phyloP scores from a whole-genome alignment of 768 basidiomycete species.

The Russula earlei region DNA sequence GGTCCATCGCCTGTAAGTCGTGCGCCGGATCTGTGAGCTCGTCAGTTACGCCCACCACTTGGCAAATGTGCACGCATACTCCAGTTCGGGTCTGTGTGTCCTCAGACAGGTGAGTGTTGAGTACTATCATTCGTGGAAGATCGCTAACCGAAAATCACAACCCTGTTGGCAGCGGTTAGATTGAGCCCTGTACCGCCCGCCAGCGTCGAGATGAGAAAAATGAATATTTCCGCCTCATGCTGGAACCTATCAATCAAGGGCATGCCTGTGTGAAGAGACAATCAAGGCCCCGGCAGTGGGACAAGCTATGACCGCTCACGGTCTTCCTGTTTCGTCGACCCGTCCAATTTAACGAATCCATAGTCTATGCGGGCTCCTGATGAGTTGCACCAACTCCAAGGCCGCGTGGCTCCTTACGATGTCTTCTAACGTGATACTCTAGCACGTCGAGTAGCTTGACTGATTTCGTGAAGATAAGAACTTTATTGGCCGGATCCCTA shows the following conservation, averaged over 20 bases:
- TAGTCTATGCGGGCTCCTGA: slow-evolving; percentile 28
- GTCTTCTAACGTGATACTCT: slow-evolving; percentile 56
- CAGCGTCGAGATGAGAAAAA: slow-evolving; percentile 84
- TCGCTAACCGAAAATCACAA: slow-evolving; percentile 70
- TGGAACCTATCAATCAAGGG: slow-evolving; percentile 80
- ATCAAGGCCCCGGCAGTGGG: background rate
- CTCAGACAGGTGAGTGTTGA: background rate
- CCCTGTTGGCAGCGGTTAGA: slow-evolving; percentile 87
- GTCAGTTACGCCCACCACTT: background rate
- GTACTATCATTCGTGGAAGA: background rate
- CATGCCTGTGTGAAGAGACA: slow-evolving; percentile 48
- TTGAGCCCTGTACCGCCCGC: slow-evolving; percentile 91
- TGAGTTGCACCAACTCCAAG: slow-evolving; percentile 16
- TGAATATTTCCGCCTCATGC: slow-evolving; percentile 55
- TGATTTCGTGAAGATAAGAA: slow-evolving; percentile 88
- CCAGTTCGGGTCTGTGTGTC: slow-evolving; percentile 76
- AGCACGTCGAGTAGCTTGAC: slow-evolving; percentile 86
- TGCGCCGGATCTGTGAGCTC: slow-evolving; percentile 75
- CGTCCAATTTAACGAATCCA: slow-evolving; percentile 68
- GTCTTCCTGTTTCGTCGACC: slow-evolving; percentile 55
- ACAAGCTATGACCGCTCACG: slow-evolving; percentile 37
- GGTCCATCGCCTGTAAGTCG: slow-evolving; percentile 87
- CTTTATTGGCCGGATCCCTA: slow-evolving; percentile 65
- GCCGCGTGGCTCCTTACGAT: slow-evolving; percentile 31
- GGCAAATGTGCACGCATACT: slow-evolving; percentile 43